phyloP scores from a whole-genome alignment of 2,329 filamentous ascomycete genomes.

The Colletotrichum phormii region DNA sequence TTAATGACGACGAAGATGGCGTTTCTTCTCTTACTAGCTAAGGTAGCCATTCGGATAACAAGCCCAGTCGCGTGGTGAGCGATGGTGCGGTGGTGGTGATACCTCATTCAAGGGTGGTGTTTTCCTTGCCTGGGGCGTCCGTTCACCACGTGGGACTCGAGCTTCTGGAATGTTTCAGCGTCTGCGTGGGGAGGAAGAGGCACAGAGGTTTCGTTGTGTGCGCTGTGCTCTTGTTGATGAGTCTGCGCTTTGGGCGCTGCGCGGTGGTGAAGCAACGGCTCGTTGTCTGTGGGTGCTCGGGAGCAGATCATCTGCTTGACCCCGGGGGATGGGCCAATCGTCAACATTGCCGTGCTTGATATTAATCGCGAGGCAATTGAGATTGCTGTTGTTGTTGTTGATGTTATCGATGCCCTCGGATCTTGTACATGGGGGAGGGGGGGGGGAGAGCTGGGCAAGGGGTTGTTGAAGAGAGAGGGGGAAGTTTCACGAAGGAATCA shows the following conservation, averaged over 20 bases:
- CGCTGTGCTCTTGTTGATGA: not conserved
- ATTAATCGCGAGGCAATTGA: not conserved
- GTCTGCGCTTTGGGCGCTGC: slow-evolving; percentile 29
- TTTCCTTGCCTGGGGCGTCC: not conserved
- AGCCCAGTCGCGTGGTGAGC: not conserved
- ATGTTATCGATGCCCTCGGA: not conserved
- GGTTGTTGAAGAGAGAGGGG: not conserved
- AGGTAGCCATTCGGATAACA: not conserved
- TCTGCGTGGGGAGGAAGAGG: not conserved
- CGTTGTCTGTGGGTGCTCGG: not conserved
- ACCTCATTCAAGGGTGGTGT: not conserved
- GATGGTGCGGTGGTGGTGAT: not conserved
- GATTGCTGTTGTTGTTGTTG: not conserved
- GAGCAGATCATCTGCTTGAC: not conserved
- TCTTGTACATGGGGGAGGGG: not conserved
- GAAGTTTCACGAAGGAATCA: slow-evolving; percentile 30
- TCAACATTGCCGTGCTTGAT: not conserved
- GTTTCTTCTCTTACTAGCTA: not conserved
- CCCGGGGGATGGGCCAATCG: not conserved
- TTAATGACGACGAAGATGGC: slow-evolving; percentile 13
- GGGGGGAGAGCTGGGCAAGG: not conserved
- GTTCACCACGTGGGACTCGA: slow-evolving; percentile 22
- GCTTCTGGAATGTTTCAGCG: slow-evolving; percentile 34
- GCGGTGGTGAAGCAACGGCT: slow-evolving; percentile 6
- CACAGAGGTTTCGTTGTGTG: not conserved